Conservation (phyloP, 768 basidiomycete genomes). For the Astraeus odoratus region DNA sequence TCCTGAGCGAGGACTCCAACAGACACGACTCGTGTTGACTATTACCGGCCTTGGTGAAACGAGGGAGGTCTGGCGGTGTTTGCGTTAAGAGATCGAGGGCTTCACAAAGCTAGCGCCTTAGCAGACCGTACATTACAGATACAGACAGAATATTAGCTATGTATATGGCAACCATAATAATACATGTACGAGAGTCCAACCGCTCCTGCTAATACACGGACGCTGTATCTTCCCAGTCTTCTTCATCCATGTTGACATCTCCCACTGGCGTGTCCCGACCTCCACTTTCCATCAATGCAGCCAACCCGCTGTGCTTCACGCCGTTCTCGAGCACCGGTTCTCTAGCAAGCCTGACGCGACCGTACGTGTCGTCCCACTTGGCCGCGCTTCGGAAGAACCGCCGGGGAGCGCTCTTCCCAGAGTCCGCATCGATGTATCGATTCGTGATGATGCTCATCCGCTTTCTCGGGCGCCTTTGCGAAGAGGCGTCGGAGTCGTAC, state of each 20-base stretch:
- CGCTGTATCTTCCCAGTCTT: constrained; percentile 27
- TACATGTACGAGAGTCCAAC: too few species aligned
- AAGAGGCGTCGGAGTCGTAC: constrained; percentile 45
- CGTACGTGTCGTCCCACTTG: constrained; percentile 28
- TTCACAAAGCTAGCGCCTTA: too few species aligned
- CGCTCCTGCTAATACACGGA: too few species aligned
- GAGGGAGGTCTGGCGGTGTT: too few species aligned
- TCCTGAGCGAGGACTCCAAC: too few species aligned
- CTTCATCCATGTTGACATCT: constrained; percentile 18
- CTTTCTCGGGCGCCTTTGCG: constrained; percentile 34
- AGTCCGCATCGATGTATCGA: constrained; percentile 45
- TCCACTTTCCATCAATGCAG: constrained; percentile 21
- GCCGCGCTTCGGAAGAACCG: constrained; percentile 52
- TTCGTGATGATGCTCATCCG: constrained; percentile 68
- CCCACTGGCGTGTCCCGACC: constrained; percentile 11
- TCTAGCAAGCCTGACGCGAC: constrained; percentile 18
- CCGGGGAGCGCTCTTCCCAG: constrained; percentile 27
- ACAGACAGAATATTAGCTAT: too few species aligned
- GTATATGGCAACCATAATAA: too few species aligned
- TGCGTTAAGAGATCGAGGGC: too few species aligned
- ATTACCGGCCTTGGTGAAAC: too few species aligned
- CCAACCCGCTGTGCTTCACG: constrained; percentile 10
- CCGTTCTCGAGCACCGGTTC: constrained; percentile 19
- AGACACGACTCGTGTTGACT: too few species aligned
- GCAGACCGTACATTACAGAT: too few species aligned